Conservation (phyloP, 495 filamentous ascomycete genomes). For the Trichocladium uniseriatum region DNA sequence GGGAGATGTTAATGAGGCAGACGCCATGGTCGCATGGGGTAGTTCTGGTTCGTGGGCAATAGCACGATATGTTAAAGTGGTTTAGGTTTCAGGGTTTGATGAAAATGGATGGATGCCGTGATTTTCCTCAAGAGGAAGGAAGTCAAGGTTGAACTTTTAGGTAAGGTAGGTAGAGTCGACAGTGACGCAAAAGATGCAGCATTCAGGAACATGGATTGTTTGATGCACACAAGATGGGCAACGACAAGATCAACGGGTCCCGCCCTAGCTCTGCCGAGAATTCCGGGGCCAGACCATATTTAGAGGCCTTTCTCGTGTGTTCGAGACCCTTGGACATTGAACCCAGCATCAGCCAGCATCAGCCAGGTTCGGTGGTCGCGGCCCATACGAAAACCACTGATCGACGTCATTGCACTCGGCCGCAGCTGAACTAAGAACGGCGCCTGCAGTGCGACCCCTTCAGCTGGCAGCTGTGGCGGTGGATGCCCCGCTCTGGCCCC, state of each 20-base stretch:
- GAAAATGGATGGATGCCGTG: no score
- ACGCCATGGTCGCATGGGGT: not conserved
- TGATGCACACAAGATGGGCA: slow-evolving; percentile 7
- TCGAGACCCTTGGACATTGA: not conserved
- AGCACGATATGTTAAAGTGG: not conserved
- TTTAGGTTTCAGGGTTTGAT: not conserved
- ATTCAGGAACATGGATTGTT: not conserved
- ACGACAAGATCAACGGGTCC: slow-evolving; percentile 1
- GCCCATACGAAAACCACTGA: no score
- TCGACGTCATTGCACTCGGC: slow-evolving; percentile 13
- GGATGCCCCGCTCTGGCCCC: not conserved
- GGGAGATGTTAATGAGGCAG: not conserved
- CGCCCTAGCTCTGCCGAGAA: not conserved
- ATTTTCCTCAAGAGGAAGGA: no score
- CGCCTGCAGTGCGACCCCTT: slow-evolving; percentile 12
- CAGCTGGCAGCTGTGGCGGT: not conserved
- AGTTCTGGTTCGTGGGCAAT: not conserved
- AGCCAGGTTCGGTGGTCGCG: no score
- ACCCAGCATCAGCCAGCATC: not conserved
- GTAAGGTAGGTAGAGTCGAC: no score
- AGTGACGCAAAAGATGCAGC: no score
- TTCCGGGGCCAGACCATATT: not conserved
- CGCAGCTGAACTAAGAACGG: not conserved
- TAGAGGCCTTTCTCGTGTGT: no score
- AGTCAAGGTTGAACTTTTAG: no score